Base-by-base conservation (phyloP, 768 basidiomycete genomes). In the Rhizopogon vulgaris region DNA sequence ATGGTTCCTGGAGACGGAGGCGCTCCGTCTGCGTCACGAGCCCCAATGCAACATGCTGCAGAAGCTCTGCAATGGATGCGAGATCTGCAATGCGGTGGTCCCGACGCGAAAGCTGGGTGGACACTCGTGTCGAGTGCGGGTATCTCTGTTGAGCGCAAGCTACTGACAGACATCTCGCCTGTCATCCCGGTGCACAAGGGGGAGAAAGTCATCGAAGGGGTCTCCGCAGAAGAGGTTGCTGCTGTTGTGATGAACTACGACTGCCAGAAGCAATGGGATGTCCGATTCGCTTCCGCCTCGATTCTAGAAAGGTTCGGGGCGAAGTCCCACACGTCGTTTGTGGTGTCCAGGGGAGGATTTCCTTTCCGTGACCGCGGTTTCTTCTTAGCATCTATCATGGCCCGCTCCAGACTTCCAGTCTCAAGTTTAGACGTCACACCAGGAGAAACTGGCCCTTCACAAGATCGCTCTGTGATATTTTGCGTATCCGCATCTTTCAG, bases 321-420 rank as follows among this genome's bases (percentile, higher is more conserved):
- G 7, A 83, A 83, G 12, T 79, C 83, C 4, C 76, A 79, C 48
- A 93, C 91, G 0, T 72, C 78, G 24, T 94, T 93, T 63, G 57
- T 84, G 4, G 80, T 83, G 1, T 78, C 80, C 32, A 92, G 87
- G 61, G 83, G 85, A 27, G 83, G 85, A 0, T 94, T 96, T 64
- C 93, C 94, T 4, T 95, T 96, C 70, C 78, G 92, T 42, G 90
- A 91, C 60, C 76, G 96, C 28, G 90, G 90, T 2, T 91, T 96
- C 66, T 84, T 88, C 59, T 64, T 92, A 1, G 84, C 93, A 4
- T 84, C 78, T n/a, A 74, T 89, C 11, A 69, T 83, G 39, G 91
- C 91, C n/a, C 76, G 85, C 28, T 71, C 74, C 4, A 71, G 70
- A 57, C 63, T 71, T 14, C 65, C 69, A 27, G 69, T 68, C 6